Percentiles rank a stretch among this genome's conserved stretches.
phyloP scores from a whole-genome alignment of 1,139 yeast genomes.

The Yamadazyma kanchanaburiensis region DNA sequence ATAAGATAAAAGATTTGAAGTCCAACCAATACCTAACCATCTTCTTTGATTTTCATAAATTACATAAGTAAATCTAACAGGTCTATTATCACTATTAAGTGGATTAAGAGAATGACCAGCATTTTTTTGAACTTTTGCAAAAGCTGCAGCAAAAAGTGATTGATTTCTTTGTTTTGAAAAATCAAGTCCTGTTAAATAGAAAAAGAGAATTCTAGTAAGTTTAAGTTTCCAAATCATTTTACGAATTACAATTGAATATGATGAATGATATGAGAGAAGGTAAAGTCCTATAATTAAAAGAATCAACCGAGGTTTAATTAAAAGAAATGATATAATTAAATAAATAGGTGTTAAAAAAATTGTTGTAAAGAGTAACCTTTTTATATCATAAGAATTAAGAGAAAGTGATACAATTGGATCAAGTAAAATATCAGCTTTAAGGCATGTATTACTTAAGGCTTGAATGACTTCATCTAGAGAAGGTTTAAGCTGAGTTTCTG shows the following conservation, averaged over 20 bases:
- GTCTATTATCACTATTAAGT: conserved; percentile 34
- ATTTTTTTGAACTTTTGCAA: conserved; percentile 57
- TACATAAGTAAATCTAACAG: conserved; percentile 86
- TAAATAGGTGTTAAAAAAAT: conserved; percentile 83
- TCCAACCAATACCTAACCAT: conserved; percentile 99
- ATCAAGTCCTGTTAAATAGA: conserved; percentile 85
- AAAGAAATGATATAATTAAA: conserved; percentile 61
- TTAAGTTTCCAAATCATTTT: conserved; percentile 82
- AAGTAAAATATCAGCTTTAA: conserved; percentile 72
- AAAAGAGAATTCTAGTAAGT: conserved; percentile 63
- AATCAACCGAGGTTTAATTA: conserved; percentile 70
- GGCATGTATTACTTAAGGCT: conserved; percentile 69
- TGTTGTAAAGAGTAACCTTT: conserved; percentile 76
- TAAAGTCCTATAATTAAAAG: conserved; percentile 59
- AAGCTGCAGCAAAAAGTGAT: conserved; percentile 52
- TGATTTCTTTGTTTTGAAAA: conserved; percentile 56
- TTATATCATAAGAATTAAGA: conserved; percentile 73
- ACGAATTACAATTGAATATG: conserved; percentile 78
- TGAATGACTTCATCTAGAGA: conserved; percentile 89
- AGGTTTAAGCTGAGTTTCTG: conserved; percentile 64
- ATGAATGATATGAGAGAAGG: conserved; percentile 78
- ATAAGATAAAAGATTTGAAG: conserved; percentile 82
- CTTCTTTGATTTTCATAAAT: conserved; percentile 95
- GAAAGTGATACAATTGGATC: conserved; percentile 73
- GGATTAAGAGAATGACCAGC: conserved; percentile 29